Conservation (phyloP, 257 asterid genomes). For the Cynanchum wilfordii region DNA sequence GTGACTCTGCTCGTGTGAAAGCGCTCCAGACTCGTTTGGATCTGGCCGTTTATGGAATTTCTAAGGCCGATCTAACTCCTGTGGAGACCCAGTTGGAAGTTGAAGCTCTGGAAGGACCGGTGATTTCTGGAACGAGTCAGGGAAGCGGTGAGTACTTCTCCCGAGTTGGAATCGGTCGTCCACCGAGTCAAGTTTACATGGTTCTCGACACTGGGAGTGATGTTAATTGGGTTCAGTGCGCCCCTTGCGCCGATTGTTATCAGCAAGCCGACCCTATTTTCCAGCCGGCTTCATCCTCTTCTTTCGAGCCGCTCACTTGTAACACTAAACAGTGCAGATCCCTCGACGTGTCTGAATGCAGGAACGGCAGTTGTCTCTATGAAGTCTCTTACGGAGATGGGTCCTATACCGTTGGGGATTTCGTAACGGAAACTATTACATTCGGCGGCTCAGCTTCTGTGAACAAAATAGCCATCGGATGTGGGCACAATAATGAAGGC, state of each 20-base stretch:
- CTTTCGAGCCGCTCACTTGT: constrained; percentile 64
- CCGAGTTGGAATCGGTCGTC: constrained; percentile 80
- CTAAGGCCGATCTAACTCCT: constrained; percentile 64
- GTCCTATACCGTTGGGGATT: constrained; percentile 87
- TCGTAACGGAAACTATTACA: constrained; percentile 69
- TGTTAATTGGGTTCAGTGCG: constrained; percentile 90
- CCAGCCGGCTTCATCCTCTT: constrained; percentile 64
- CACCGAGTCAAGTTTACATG: constrained; percentile 64
- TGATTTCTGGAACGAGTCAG: constrained; percentile 84
- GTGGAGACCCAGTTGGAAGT: constrained; percentile 41
- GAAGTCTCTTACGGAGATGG: constrained; percentile 97
- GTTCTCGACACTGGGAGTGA: constrained; percentile 94
- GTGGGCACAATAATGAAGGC: constrained; percentile 92
- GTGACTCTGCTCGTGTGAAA: constrained; percentile 69
- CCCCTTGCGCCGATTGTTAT: constrained; percentile 90
- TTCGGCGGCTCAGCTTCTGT: constrained; percentile 57
- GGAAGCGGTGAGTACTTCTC: constrained; percentile 97
- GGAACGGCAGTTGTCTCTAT: constrained; percentile 64
- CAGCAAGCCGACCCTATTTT: constrained; percentile 96
- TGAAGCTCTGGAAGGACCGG: constrained; percentile 58
- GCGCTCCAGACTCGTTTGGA: constrained; percentile 69
- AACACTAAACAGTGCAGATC: constrained; percentile 65
- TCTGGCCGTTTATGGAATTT: constrained; percentile 52
- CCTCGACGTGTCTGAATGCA: constrained; percentile 78
- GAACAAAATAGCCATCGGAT: constrained; percentile 71